These are phyloP conservation scores for Colletotrichum liaoningense DNA, from an alignment of 2,329 filamentous ascomycete species.

Conservation along the genomic window DNA sequence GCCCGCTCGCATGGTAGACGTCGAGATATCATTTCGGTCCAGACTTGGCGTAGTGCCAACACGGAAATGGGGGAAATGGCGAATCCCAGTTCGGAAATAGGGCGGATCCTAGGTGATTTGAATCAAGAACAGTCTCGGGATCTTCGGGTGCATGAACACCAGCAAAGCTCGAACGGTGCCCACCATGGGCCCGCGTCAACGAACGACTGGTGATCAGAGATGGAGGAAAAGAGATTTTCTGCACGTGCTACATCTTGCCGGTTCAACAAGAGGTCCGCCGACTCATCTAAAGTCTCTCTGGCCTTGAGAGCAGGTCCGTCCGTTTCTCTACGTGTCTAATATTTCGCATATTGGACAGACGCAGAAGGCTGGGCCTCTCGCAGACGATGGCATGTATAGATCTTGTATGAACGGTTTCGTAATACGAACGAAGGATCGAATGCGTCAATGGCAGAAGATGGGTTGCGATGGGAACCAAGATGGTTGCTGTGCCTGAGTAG, in stretches of 20 bases:
- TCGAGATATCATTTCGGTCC: background rate
- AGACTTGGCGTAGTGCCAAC: constrained; percentile 19
- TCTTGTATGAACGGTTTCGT: background rate
- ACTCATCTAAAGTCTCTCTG: background rate
- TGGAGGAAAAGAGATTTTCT: background rate
- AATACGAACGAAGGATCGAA: background rate
- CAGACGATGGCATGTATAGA: background rate
- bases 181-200: background rate
- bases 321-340: background rate
- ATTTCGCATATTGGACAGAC: background rate
- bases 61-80: background rate
- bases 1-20: background rate
- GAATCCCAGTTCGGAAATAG: constrained; percentile 5
- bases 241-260: background rate
- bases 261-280: background rate
- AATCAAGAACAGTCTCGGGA: constrained; percentile 31
- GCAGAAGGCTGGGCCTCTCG: background rate
- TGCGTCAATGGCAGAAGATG: background rate
- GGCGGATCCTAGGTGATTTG: background rate
- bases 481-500: background rate
- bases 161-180: constrained; percentile 2
- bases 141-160: constrained; percentile 29
- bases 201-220: background rate
- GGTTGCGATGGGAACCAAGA: background rate
- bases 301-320: background rate